Percentiles rank a stretch among this genome's conserved stretches.
Evolutionary conservation across 495 filamentous ascomycete species (phyloP).

Genomic region (Chaetomium cochliodes): DNA sequence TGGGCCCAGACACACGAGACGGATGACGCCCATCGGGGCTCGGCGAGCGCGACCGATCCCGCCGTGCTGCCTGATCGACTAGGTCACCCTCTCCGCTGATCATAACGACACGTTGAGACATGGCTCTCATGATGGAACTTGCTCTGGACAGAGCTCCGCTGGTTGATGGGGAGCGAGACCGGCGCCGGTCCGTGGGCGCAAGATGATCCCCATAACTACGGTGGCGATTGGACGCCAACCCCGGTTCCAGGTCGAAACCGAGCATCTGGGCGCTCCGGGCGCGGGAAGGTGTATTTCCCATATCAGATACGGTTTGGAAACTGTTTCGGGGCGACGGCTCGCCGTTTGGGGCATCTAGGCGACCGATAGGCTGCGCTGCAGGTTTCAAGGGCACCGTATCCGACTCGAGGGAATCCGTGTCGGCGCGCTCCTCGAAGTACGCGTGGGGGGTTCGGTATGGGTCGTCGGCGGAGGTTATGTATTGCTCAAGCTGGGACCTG

Average conservation of each 20-base stretch:
- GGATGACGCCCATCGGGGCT: constrained; percentile 41
- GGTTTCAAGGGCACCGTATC: constrained; percentile 67
- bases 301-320: constrained; percentile 58
- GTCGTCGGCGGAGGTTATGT: constrained; percentile 36
- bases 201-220: constrained; percentile 51
- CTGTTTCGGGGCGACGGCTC: constrained; percentile 61
- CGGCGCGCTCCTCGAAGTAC: constrained; percentile 53
- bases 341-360: constrained; percentile 45
- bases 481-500: constrained; percentile 19
- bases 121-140: constrained; percentile 89
- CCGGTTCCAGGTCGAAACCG: constrained; percentile 55
- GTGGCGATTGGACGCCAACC: constrained; percentile 39
- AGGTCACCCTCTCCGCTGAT: constrained; percentile 81
- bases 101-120: constrained; percentile 97
- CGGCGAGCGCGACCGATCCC: constrained; percentile 59
- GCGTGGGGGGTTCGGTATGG: constrained; percentile 42
- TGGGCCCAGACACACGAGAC: constrained; percentile 43
- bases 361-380: constrained; percentile 65
- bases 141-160: constrained; percentile 70
- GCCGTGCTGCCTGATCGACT: constrained; percentile 69
- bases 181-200: constrained; percentile 43
- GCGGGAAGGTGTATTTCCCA: constrained; percentile 44
- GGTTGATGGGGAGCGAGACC: constrained; percentile 59
- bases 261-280: constrained; percentile 47
- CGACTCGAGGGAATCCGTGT: constrained; percentile 63